Conservation (phyloP, 805 yeast species). For the Kuraishia borneana region DNA sequence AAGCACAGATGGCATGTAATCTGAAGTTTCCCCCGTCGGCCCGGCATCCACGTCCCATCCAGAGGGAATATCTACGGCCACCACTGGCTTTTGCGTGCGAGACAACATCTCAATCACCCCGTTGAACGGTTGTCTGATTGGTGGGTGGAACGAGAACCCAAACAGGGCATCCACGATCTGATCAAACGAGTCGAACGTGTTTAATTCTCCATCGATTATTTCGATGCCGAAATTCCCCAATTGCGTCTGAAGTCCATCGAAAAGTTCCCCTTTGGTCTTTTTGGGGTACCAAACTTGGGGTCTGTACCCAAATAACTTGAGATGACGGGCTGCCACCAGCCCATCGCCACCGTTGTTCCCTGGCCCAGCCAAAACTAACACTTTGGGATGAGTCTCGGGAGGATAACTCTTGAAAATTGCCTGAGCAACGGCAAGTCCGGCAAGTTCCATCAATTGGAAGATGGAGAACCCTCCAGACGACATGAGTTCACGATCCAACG, state of each 20-base stretch:
- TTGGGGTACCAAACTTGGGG: slow-evolving; percentile 81
- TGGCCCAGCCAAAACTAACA: slow-evolving; percentile 80
- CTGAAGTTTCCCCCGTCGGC: slow-evolving; percentile 31
- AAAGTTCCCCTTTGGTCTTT: slow-evolving; percentile 43
- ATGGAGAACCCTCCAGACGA: slow-evolving; percentile 69
- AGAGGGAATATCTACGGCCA: slow-evolving; percentile 86
- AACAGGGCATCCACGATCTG: slow-evolving; percentile 73
- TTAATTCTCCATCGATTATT: slow-evolving; percentile 12
- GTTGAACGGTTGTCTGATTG: slow-evolving; percentile 71
- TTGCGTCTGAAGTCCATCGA: slow-evolving; percentile 52
- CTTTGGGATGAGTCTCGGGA: slow-evolving; percentile 26
- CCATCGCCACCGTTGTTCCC: slow-evolving; percentile 99
- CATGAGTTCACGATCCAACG: slow-evolving; percentile 81
- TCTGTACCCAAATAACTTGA: slow-evolving; percentile 65
- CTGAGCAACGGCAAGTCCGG: slow-evolving; percentile 91
- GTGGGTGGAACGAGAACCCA: slow-evolving; percentile 91
- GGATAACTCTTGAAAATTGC: slow-evolving; percentile 66
- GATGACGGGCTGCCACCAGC: slow-evolving; percentile 86
- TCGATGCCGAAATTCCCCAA: slow-evolving; percentile 49
- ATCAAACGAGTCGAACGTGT: slow-evolving; percentile 23
- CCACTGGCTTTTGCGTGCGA: slow-evolving; percentile 34
- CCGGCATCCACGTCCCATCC: slow-evolving; percentile 97
- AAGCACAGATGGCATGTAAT: slow-evolving; percentile 47
- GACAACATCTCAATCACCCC: slow-evolving; percentile 28
- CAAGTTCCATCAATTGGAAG: slow-evolving; percentile 91